These are phyloP conservation scores for Fragilariopsis cylindrus DNA, from an alignment of 108 stramenopile species.

Conservation along the genomic window DNA sequence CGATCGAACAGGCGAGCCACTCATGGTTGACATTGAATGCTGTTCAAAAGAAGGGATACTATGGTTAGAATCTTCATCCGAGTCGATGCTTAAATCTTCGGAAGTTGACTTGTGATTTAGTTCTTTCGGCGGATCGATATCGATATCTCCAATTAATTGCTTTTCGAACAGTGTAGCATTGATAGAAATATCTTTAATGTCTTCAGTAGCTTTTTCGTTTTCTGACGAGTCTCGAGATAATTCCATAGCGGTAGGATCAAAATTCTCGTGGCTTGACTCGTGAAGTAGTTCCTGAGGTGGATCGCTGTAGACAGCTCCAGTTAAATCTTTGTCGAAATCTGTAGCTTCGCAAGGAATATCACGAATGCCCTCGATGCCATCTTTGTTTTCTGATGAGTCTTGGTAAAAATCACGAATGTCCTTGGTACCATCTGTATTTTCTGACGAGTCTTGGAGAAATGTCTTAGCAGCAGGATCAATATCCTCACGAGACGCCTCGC, in stretches of 20 bases:
- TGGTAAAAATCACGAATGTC: neutral
- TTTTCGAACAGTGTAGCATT: neutral
- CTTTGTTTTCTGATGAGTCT: neutral
- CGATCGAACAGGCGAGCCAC: neutral
- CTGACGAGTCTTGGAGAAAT: neutral
- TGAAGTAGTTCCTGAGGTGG: neutral
- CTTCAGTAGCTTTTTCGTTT: neutral
- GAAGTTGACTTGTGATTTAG: neutral
- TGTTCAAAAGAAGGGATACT: slow-evolving; percentile 2
- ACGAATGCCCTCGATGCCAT: neutral
- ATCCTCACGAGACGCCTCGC: no score
- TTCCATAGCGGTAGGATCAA: neutral
- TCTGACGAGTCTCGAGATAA: neutral
- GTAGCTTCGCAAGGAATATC: neutral
- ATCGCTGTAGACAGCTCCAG: neutral
- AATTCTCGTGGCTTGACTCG: neutral
- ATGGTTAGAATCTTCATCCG: neutral
- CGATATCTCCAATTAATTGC: neutral
- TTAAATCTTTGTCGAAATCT: neutral
- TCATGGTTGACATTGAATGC: slow-evolving; percentile 8
- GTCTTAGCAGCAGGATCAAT: neutral
- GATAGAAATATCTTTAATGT: neutral
- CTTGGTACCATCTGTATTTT: neutral
- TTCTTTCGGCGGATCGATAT: neutral
- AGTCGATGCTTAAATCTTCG: neutral